These are phyloP conservation scores for Cymbopogon citratus DNA, from an alignment of 176 grass and related monocot species.

Conservation along the genomic window DNA sequence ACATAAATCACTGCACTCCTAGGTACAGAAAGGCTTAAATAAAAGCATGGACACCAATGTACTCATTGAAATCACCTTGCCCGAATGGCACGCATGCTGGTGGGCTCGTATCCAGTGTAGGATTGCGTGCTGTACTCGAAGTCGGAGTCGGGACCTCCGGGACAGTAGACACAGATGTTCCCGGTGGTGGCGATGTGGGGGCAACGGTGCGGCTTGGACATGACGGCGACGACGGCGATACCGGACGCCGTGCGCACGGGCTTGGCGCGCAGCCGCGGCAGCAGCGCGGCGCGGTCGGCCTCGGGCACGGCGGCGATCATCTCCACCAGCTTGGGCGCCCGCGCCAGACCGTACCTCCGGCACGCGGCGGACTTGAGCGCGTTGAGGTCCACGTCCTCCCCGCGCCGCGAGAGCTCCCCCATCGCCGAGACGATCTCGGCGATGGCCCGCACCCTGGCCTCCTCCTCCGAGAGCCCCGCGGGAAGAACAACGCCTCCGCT, in stretches of 20 bases:
- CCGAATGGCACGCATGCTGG: constrained; percentile 93
- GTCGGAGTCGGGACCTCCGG: constrained; percentile 87
- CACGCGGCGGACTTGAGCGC: constrained; percentile 94
- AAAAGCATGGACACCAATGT: background rate
- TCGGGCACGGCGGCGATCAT: constrained; percentile 96
- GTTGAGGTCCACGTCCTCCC: constrained; percentile 94
- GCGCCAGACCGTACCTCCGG: constrained; percentile 71
- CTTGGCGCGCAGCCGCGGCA: constrained; percentile 88
- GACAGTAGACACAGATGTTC: constrained; percentile 98
- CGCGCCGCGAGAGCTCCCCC: constrained; percentile 85
- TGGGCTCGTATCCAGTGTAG: constrained; percentile 96
- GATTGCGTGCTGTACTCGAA: constrained; percentile 99
- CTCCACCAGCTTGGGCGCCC: constrained; percentile 91
- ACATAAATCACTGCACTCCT: background rate
- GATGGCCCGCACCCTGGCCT: constrained; percentile 89
- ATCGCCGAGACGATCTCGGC: constrained; percentile 94
- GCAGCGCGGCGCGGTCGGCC: constrained; percentile 72
- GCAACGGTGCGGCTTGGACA: constrained; percentile 96
- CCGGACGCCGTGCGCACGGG: constrained; percentile 92
- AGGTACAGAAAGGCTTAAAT: background rate
- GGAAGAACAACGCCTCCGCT: constrained; percentile 67
- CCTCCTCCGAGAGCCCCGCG: constrained; percentile 77
- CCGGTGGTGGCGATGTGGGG: constrained; percentile 94
- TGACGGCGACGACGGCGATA: constrained; percentile 96
- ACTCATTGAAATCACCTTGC: constrained; percentile 60